These are phyloP conservation scores for Limtongozyma cylindracea DNA, from an alignment of 805 yeast genomes.

Conservation along the genomic window DNA sequence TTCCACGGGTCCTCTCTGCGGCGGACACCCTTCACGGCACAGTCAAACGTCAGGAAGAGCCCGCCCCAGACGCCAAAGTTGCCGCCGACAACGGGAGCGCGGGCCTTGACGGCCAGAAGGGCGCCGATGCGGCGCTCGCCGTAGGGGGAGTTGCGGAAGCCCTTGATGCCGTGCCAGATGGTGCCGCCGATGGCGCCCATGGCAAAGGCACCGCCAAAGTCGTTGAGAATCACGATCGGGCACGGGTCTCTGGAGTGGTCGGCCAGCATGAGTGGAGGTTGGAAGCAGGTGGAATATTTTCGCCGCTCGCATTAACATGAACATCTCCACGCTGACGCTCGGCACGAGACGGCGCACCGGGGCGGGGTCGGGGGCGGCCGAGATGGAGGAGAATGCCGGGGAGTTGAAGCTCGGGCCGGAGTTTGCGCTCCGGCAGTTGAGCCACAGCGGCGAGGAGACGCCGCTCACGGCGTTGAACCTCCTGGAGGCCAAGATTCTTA, in stretches of 20 bases:
- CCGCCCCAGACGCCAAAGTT: conserved; percentile 99
- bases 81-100: conserved; percentile 98
- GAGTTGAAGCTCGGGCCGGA: conserved; percentile 78
- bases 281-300: too few species aligned
- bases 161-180: conserved; percentile 97
- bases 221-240: conserved; percentile 86
- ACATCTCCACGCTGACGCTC: too few species aligned
- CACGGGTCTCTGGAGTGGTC: conserved; percentile 99
- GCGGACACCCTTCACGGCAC: conserved; percentile 86
- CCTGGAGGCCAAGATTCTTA: conserved; percentile 73
- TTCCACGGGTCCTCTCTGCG: conserved; percentile 98
- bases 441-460: conserved; percentile 56
- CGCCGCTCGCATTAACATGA: too few species aligned
- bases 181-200: conserved; percentile 99
- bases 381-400: conserved; percentile 85
- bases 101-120: conserved; percentile 68
- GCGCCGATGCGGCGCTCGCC: conserved; percentile 92
- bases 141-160: conserved; percentile 91
- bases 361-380: too few species aligned
- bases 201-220: conserved; percentile 97
- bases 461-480: conserved; percentile 68
- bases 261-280: conserved; percentile 81
- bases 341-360: too few species aligned
- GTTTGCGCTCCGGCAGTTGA: conserved; percentile 56
- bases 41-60: conserved; percentile 81